These are phyloP conservation scores for Carpinus viminea DNA, from an alignment of 306 rosid genomes.

Conservation along the genomic window DNA sequence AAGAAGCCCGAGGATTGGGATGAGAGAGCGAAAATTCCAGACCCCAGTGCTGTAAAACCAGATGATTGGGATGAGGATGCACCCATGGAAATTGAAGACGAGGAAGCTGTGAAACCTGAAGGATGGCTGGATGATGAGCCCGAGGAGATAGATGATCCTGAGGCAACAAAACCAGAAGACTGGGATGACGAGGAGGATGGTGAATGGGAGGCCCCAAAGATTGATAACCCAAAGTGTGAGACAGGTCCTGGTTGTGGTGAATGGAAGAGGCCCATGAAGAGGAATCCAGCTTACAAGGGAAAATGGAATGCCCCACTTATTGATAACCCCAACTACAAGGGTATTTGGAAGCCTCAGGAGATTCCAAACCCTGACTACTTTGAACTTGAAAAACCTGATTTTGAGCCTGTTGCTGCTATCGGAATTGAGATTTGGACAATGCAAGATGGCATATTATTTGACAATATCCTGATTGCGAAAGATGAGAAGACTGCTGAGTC, in stretches of 20 bases:
- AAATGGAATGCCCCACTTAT: conserved; percentile 88
- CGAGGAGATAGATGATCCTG: conserved; percentile 91
- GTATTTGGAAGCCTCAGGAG: conserved; percentile 83
- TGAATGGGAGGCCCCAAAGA: conserved; percentile 86
- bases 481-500: conserved; percentile 74
- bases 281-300: conserved; percentile 88
- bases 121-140: conserved; percentile 99
- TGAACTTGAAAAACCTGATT: conserved; percentile 67
- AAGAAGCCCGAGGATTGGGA: conserved; percentile 99
- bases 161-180: conserved; percentile 85
- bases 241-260: conserved; percentile 89
- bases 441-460: conserved; percentile 92
- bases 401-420: conserved; percentile 79
- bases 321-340: conserved; percentile 90
- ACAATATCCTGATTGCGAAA: conserved; percentile 68
- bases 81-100: conserved; percentile 84
- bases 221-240: conserved; percentile 73
- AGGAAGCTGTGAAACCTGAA: conserved; percentile 92
- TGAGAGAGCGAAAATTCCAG: conserved; percentile 88
- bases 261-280: conserved; percentile 93
- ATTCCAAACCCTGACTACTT: conserved; percentile 88
- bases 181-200: conserved; percentile 99
- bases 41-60: conserved; percentile 79
- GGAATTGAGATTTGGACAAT: conserved; percentile 99
- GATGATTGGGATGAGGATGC: conserved; percentile 99